Conservation (phyloP, 441 rosid genomes). For the Jatropha podagrica region DNA sequence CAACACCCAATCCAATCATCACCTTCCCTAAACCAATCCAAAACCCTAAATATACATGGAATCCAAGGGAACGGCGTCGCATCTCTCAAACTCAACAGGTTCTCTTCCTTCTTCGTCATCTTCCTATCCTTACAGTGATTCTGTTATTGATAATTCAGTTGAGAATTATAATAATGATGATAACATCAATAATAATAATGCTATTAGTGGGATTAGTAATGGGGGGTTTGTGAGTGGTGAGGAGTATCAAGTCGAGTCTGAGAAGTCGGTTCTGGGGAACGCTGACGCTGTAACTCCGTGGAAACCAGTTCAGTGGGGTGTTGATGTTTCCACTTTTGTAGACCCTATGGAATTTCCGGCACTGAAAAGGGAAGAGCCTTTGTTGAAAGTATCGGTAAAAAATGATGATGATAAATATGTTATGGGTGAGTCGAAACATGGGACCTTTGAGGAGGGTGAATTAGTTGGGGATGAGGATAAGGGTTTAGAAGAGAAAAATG, state of each 20-base stretch:
- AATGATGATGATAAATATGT: conserved; percentile 26
- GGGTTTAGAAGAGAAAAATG: conserved; percentile 32
- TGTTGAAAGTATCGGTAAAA: conserved; percentile 23
- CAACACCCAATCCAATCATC: conserved; percentile 6
- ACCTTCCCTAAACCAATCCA: conserved; percentile 1
- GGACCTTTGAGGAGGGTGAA: conserved; percentile 32
- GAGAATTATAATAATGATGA: conserved; percentile 12
- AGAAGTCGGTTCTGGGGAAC: too few species aligned
- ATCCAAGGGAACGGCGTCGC: conserved; percentile 33
- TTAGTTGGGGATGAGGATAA: conserved; percentile 18
- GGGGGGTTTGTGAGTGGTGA: conserved; percentile 45
- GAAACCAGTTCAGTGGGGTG: conserved; percentile 7
- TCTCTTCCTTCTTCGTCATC: conserved; percentile 21
- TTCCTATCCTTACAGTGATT: neutral
- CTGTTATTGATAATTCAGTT: conserved; percentile 23
- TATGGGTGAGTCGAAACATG: conserved; percentile 21
- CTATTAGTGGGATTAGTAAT: conserved; percentile 24
- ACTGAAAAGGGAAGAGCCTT: conserved; percentile 28
- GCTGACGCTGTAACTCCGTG: neutral
- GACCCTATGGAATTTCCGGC: conserved; percentile 28
- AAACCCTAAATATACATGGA: conserved; percentile 44
- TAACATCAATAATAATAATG: conserved; percentile 16
- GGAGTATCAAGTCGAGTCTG: conserved; percentile 35
- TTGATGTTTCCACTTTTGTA: conserved; percentile 18
- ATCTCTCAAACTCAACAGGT: conserved; percentile 42